These are phyloP conservation scores for Solanum piurae DNA, from an alignment of 257 asterid genomes.

Conservation along the genomic window DNA sequence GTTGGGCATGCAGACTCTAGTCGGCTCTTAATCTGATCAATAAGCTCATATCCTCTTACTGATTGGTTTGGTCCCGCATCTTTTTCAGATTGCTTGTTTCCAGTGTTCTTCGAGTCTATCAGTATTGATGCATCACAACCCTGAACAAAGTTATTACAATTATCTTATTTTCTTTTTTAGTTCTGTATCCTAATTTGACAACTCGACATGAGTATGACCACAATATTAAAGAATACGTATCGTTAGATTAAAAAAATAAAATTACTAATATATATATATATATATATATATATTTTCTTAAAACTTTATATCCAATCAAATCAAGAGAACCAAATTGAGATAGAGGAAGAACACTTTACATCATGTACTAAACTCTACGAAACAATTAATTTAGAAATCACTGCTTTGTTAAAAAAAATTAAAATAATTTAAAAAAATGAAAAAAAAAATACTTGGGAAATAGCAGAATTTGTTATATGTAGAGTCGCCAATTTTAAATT, in stretches of 20 bases:
- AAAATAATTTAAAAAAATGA: no score
- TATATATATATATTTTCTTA: no score
- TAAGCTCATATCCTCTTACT: constrained; percentile 39
- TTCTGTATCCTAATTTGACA: no score
- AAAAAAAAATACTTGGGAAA: background rate
- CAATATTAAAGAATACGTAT: no score
- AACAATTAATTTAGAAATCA: no score
- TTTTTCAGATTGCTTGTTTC: constrained; percentile 9
- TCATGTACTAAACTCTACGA: background rate
- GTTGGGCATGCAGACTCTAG: constrained; percentile 40
- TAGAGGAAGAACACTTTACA: background rate
- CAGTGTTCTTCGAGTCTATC: constrained; percentile 11
- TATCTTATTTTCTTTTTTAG: no score
- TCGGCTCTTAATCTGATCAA: constrained; percentile 41
- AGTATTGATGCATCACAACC: constrained; percentile 31
- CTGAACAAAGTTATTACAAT: background rate
- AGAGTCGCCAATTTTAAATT: background rate
- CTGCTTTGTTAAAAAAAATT: background rate
- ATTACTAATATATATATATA: no score
- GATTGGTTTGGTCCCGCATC: constrained; percentile 18
- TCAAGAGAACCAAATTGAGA: no score
- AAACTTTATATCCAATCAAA: background rate
- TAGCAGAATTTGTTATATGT: no score
- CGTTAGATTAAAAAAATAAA: no score
- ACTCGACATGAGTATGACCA: no score